Evolutionary conservation across 1,284 basidiomycete species (phyloP).

Genomic region (Erythrobasidium hasegawianum): DNA sequence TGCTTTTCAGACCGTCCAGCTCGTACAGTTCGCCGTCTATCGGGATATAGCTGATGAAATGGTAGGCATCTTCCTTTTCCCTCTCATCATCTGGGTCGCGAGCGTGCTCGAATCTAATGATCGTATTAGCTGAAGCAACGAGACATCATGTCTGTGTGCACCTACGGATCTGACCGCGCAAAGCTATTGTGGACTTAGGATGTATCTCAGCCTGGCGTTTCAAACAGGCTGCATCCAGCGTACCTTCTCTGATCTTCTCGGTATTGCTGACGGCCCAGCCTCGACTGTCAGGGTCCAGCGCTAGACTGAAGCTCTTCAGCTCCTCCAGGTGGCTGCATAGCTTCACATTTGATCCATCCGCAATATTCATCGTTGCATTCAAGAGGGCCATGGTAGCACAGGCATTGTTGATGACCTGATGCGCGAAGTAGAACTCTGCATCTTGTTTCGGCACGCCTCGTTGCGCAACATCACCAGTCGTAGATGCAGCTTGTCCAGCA

Average conservation of each 20-base stretch:
- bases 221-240: background rate
- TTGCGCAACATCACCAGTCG: constrained; percentile 47
- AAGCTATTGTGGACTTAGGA: constrained; percentile 56
- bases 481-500: background rate
- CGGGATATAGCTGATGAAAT: constrained; percentile 87
- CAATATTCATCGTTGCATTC: constrained; percentile 53
- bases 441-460: constrained; percentile 46
- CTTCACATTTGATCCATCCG: constrained; percentile 53
- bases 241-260: constrained; percentile 52
- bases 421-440: constrained; percentile 41
- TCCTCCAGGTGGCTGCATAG: constrained; percentile 69
- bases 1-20: constrained; percentile 76
- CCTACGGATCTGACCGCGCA: constrained; percentile 62
- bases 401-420: constrained; percentile 72
- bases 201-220: background rate
- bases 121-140: no score
- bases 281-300: constrained; percentile 55
- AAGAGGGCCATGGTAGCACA: constrained; percentile 76
- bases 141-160: no score
- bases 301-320: constrained; percentile 60
- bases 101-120: constrained; percentile 43
- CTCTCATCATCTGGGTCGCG: constrained; percentile 61
- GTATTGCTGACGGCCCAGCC: constrained; percentile 79
- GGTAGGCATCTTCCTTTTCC: constrained; percentile 67
- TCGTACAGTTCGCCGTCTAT: constrained; percentile 70